A percentile compares a stretch with the other conserved stretches of the same genome.
These are phyloP conservation scores for Stachybotrys elegans DNA, from an alignment of 2,329 filamentous ascomycete species.

Conservation along the genomic window DNA sequence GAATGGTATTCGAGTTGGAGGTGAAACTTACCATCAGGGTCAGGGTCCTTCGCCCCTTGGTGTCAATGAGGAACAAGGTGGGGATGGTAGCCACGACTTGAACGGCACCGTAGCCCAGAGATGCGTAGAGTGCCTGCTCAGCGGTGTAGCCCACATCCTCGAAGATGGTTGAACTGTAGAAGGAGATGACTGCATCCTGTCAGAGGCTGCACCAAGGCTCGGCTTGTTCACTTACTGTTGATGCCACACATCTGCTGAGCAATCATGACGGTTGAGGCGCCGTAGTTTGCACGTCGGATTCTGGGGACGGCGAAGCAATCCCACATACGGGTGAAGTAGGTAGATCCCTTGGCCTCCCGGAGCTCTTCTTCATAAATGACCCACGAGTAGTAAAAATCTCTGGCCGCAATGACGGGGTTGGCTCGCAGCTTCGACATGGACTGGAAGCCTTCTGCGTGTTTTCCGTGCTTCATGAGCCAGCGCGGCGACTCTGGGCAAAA, in stretches of 20 bases:
- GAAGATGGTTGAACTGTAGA: conserved; percentile 23
- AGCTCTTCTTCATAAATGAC: conserved; percentile 32
- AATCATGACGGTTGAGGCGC: conserved; percentile 74
- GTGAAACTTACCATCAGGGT: conserved; percentile 13
- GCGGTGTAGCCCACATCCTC: conserved; percentile 16
- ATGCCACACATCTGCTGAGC: conserved; percentile 49
- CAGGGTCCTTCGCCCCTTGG: conserved; percentile 16
- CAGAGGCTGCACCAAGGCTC: too few relatives aligned
- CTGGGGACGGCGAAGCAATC: conserved; percentile 63
- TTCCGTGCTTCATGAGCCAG: conserved; percentile 60
- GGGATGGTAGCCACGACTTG: conserved; percentile 25
- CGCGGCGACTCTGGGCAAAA: conserved; percentile 59
- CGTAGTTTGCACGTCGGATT: conserved; percentile 66
- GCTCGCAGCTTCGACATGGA: conserved; percentile 45
- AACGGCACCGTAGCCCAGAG: conserved; percentile 24
- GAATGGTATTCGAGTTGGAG: too few relatives aligned
- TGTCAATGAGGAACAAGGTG: conserved; percentile 20
- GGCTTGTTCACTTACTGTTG: conserved; percentile 15
- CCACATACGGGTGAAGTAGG: conserved; percentile 27
- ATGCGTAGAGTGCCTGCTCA: conserved; percentile 22
- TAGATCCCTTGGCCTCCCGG: conserved; percentile 18
- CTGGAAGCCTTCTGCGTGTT: conserved; percentile 51
- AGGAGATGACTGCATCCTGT: conserved; percentile 17
- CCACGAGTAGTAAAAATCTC: conserved; percentile 48
- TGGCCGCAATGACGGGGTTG: conserved; percentile 47